phyloP scores from a whole-genome alignment of 371 early-diverging fungal genomes.

The Apophysomyces trapeziformis region DNA sequence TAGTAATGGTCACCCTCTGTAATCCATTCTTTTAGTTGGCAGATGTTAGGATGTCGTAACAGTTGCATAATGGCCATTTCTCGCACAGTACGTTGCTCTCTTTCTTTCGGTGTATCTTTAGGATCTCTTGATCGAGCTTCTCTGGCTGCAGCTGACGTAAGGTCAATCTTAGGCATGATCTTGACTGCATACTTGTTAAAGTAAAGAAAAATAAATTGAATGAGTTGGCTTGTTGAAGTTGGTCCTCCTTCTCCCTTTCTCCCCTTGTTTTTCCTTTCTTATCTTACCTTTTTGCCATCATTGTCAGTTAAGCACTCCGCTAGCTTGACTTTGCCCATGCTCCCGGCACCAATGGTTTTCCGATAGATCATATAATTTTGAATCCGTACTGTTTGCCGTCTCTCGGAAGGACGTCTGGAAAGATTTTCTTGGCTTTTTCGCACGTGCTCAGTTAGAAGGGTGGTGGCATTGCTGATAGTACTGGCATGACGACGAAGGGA shows the following conservation, averaged over 20 bases:
- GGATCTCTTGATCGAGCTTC: conserved; percentile 38
- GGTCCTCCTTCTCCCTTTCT: not conserved
- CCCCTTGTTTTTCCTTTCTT: conserved; percentile 1
- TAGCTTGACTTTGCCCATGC: conserved; percentile 98
- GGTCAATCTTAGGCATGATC: conserved; percentile 54
- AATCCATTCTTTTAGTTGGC: conserved; percentile 75
- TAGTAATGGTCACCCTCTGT: conserved; percentile 79
- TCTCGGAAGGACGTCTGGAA: conserved; percentile 35
- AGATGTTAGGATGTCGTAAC: conserved; percentile 79
- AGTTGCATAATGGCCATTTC: conserved; percentile 82
- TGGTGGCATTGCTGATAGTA: conserved; percentile 18
- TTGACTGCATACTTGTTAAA: conserved; percentile 50
- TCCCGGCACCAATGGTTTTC: conserved; percentile 96
- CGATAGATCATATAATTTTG: conserved; percentile 51
- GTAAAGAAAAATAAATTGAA: no score
- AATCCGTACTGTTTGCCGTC: conserved; percentile 41
- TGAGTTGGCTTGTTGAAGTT: not conserved
- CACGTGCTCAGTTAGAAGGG: conserved; percentile 14
- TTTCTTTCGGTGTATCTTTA: conserved; percentile 57
- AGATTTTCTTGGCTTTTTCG: conserved; percentile 29
- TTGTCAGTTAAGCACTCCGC: conserved; percentile 63
- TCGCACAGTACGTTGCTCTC: conserved; percentile 78
- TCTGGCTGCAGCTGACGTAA: conserved; percentile 14
- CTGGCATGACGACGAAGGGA: conserved; percentile 19
- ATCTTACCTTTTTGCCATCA: conserved; percentile 43